A percentile compares a stretch with the other conserved stretches of the same genome.
Evolutionary conservation across 768 basidiomycete species (phyloP).

Genomic region (Russula abietina): DNA sequence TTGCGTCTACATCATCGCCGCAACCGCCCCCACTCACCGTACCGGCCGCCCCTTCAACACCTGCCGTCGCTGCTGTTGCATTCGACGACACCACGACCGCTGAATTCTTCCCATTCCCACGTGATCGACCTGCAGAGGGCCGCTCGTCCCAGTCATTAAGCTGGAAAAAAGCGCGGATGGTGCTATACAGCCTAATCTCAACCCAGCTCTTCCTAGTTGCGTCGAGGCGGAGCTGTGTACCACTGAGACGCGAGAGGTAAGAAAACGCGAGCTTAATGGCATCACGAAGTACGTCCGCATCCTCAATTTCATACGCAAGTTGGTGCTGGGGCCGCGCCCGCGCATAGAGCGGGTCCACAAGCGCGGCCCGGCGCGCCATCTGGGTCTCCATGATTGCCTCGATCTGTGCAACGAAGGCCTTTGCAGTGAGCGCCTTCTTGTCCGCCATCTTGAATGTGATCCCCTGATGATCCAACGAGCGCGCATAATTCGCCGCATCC

Average conservation of each 20-base stretch:
- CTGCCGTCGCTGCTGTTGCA: neutral
- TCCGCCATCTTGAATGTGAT: constrained; percentile 86
- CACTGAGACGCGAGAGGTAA: constrained; percentile 88
- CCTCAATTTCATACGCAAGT: constrained; percentile 69
- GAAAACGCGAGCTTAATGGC: constrained; percentile 83
- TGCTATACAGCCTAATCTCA: constrained; percentile 73
- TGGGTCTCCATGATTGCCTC: constrained; percentile 82
- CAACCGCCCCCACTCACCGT: neutral
- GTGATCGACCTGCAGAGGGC: constrained; percentile 6
- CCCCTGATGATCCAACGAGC: constrained; percentile 89
- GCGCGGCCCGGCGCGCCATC: constrained; percentile 62
- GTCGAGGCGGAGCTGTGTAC: constrained; percentile 70
- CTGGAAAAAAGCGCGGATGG: constrained; percentile 64
- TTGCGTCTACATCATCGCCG: neutral
- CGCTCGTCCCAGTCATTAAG: constrained; percentile 22
- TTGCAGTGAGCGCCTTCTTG: constrained; percentile 74
- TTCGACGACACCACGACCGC: neutral
- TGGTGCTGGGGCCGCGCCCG: constrained; percentile 70
- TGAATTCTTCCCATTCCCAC: constrained; percentile 6
- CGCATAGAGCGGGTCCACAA: constrained; percentile 46
- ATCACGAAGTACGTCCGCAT: constrained; percentile 77
- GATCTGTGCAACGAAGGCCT: constrained; percentile 76
- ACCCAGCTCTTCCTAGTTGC: constrained; percentile 71
- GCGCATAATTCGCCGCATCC: constrained; percentile 88
- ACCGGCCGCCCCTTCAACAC: neutral